Base-by-base conservation (phyloP, 768 basidiomycete genomes). In the Mycena metata region DNA sequence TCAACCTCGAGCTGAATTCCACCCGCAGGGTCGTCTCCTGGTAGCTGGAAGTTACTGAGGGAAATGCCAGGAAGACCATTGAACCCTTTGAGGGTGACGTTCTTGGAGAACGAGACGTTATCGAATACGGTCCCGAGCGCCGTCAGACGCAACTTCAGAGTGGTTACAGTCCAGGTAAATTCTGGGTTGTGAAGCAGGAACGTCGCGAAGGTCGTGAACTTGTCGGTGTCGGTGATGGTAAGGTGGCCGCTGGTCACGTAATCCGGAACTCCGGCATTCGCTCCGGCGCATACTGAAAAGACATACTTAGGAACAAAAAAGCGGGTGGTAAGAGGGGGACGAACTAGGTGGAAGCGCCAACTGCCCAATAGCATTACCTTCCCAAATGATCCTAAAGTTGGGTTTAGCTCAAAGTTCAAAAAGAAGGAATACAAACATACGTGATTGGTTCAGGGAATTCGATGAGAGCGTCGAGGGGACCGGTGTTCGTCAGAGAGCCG, bases 61-160 rank as follows among this genome's bases (percentile, higher is more conserved):
- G 86, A 88, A 47, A 92, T 89, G 8, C 91, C 91, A 10, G 90
- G 89, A 9, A 93, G 80, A 35, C 85, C 85, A 66, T 93, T 89
- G 77, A 93, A 93, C 6, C 91, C 92, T 73, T 88, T 89, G 80
- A 92, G 85, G 5, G 86, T 78, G 43, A 92, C 74, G 2, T 83
- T 80, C 78, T 93, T 93, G 52, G 81, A 84, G 41, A 93, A 82
- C 0, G 83, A 79, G 33, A 93, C 86, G 64, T 86, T 84, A 67
- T 91, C 89, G 69, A 93, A 93, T 69, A 89, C 86, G 13, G 89
- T 91, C 17, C 89, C 89, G 2, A 93, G 84, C 6, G 92, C 91
- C 3, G 82, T 85, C 17, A 93, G 77, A 35, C 89, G 86, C 54
- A 93, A 85, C 46, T 81, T 86, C n/a, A 83, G 67, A 0, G 91